Conservation (phyloP, 2,329 filamentous ascomycete genomes). For the Ophiostoma sp. region DNA sequence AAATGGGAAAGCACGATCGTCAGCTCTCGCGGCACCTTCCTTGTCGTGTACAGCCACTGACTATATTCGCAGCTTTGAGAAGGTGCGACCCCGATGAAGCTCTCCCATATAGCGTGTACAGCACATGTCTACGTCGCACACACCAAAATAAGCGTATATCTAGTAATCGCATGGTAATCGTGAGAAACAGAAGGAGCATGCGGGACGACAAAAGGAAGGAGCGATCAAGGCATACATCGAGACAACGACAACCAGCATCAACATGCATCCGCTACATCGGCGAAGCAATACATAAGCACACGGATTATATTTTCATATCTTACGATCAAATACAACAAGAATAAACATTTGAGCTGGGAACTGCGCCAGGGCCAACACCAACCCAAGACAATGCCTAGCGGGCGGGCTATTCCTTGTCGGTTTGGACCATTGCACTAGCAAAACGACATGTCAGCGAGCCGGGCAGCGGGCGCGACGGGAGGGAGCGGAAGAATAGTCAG, state of each 20-base stretch:
- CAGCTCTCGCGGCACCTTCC: slow-evolving; percentile 2
- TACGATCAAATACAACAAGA: neutral
- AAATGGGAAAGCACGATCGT: neutral
- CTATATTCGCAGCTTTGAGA: no score
- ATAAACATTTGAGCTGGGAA: neutral
- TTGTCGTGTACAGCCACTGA: neutral
- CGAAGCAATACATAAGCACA: neutral
- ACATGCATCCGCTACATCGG: neutral
- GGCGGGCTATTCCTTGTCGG: slow-evolving; percentile 7
- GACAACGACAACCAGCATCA: neutral
- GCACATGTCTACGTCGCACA: neutral
- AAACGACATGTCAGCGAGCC: slow-evolving; percentile 14
- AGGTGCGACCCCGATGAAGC: no score
- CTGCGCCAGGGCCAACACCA: neutral
- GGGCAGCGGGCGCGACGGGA: slow-evolving; percentile 14
- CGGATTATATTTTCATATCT: neutral
- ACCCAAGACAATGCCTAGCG: neutral
- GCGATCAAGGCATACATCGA: neutral
- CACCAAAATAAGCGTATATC: neutral
- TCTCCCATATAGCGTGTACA: neutral
- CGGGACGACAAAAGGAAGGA: neutral
- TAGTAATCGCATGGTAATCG: neutral
- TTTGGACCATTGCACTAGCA: slow-evolving; percentile 11
- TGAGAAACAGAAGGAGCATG: neutral
- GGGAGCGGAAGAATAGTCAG: slow-evolving; percentile 11